Evolutionary conservation across 2,329 filamentous ascomycete genomes (phyloP).

Genomic region (Knoxdaviesia capensis): DNA sequence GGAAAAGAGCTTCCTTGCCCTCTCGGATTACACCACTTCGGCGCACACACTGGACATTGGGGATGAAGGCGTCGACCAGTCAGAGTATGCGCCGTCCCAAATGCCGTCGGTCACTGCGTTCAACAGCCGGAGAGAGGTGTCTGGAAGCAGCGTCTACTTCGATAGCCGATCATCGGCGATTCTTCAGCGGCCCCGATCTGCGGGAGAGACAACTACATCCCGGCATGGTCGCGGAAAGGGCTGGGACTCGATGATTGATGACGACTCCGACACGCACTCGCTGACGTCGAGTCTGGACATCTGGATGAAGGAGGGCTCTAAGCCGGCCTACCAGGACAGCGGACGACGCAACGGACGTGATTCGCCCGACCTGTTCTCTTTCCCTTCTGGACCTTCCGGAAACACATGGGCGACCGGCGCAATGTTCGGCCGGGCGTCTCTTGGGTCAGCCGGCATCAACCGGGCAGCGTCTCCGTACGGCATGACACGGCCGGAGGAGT

Average conservation of each 20-base stretch:
- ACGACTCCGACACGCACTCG: constrained; percentile 20
- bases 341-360: constrained; percentile 11
- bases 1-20: constrained; percentile 10
- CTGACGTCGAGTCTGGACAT: constrained; percentile 31
- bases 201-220: constrained; percentile 23
- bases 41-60: background rate
- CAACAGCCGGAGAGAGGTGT: constrained; percentile 11
- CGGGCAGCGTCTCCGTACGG: constrained; percentile 11
- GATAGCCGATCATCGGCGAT: constrained; percentile 10
- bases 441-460: constrained; percentile 7
- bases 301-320: constrained; percentile 34
- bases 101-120: constrained; percentile 14
- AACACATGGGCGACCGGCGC: constrained; percentile 25
- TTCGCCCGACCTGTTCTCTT: constrained; percentile 34
- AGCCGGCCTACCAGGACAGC: constrained; percentile 11
- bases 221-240: constrained; percentile 16
- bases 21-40: constrained; percentile 11
- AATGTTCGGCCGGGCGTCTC: constrained; percentile 22
- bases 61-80: background rate
- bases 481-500: constrained; percentile 6
- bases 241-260: constrained; percentile 21
- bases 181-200: constrained; percentile 23
- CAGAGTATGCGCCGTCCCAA: constrained; percentile 5
- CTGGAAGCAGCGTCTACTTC: constrained; percentile 9
- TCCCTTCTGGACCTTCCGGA: constrained; percentile 19